Conservation (phyloP, 2,329 filamentous ascomycete species). For the Cladosporium phlei region DNA sequence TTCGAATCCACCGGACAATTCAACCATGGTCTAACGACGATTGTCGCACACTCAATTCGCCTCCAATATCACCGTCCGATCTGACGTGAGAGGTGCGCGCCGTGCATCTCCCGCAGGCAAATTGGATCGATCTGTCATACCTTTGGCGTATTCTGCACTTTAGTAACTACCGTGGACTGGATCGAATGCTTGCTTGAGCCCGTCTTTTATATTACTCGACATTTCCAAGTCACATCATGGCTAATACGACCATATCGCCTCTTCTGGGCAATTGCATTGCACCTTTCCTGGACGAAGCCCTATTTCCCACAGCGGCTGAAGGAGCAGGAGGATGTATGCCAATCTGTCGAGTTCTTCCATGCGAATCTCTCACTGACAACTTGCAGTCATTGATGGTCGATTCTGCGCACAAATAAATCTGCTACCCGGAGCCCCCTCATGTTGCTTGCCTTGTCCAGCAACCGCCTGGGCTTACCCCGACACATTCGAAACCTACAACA, state of each 20-base stretch:
- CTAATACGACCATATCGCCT: constrained; percentile 9
- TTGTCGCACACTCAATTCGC: neutral
- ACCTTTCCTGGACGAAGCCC: constrained; percentile 62
- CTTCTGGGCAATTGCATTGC: constrained; percentile 48
- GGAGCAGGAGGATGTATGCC: constrained; percentile 67
- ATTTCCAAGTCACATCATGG: neutral
- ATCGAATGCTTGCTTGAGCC: neutral
- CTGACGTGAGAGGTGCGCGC: neutral
- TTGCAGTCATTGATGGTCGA: constrained; percentile 50
- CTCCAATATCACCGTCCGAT: neutral
- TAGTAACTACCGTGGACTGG: neutral
- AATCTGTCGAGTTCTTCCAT: constrained; percentile 9
- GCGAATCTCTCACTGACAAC: constrained; percentile 28
- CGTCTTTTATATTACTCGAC: neutral
- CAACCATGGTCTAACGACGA: constrained; percentile 5
- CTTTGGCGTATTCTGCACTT: neutral
- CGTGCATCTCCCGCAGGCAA: neutral
- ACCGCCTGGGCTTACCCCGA: constrained; percentile 68
- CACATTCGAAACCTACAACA: constrained; percentile 53
- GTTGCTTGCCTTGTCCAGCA: constrained; percentile 87
- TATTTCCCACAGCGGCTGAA: constrained; percentile 59
- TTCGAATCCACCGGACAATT: neutral
- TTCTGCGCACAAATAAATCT: constrained; percentile 49
- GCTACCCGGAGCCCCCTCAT: constrained; percentile 51
- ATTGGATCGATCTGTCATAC: neutral